phyloP scores from a whole-genome alignment of 371 early-diverging fungal species.

The Lichtheimia ramosa region DNA sequence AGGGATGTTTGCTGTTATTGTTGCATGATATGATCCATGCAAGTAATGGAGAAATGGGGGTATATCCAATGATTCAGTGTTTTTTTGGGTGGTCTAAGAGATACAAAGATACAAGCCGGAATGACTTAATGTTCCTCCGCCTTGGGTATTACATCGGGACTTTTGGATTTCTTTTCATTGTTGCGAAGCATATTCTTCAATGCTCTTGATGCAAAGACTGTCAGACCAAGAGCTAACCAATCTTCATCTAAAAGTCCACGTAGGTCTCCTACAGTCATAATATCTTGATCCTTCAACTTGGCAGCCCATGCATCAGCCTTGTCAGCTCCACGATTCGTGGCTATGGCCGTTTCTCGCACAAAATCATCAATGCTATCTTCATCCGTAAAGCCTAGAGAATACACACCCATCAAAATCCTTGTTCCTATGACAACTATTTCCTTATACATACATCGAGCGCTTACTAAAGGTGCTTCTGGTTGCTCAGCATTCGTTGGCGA shows the following conservation, averaged over 20 bases:
- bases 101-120: too few species aligned
- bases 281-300: slow-evolving; percentile 71
- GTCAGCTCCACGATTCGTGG: slow-evolving; percentile 66
- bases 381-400: slow-evolving; percentile 52
- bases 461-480: neutral
- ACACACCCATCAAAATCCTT: neutral
- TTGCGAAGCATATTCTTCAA: slow-evolving; percentile 70
- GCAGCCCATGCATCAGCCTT: slow-evolving; percentile 77
- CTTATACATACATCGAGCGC: neutral
- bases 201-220: slow-evolving; percentile 86
- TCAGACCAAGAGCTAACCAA: slow-evolving; percentile 75
- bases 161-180: slow-evolving; percentile 6
- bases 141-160: neutral
- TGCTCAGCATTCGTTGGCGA: neutral
- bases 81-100: too few species aligned
- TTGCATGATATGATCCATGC: neutral
- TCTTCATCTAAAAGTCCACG: slow-evolving; percentile 76
- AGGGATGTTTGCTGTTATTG: neutral
- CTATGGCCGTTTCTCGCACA: slow-evolving; percentile 65
- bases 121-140: too few species aligned
- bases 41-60: too few species aligned
- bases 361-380: slow-evolving; percentile 68
- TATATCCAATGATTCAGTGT: too few species aligned
- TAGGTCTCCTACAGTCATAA: slow-evolving; percentile 81
- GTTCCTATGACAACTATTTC: neutral